Evolutionary conservation across 1,284 basidiomycete species (phyloP).

Genomic region (Lignosus rhinocerotis): DNA sequence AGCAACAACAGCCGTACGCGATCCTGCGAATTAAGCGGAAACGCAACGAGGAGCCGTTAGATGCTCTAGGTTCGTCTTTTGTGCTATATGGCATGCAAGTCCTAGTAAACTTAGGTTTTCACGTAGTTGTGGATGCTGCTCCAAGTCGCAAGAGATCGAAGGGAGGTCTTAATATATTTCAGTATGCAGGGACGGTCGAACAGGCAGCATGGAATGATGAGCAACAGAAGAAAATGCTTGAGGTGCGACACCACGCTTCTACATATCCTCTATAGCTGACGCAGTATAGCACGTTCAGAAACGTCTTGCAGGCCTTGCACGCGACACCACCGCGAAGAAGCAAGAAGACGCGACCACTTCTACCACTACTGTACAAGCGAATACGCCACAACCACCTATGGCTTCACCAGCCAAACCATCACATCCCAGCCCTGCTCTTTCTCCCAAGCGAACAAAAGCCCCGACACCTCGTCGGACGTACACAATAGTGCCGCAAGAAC

Average conservation of each 20-base stretch:
- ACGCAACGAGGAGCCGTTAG: conserved; percentile 74
- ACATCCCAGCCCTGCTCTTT: neutral
- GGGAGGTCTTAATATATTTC: conserved; percentile 63
- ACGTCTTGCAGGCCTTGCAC: conserved; percentile 21
- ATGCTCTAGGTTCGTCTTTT: conserved; percentile 61
- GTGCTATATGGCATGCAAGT: neutral
- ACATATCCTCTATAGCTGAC: neutral
- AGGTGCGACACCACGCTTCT: conserved; percentile 34
- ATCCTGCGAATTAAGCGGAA: conserved; percentile 80
- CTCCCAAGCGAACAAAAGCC: conserved; percentile 3
- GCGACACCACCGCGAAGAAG: conserved; percentile 21
- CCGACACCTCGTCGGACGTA: conserved; percentile 23
- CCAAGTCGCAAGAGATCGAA: conserved; percentile 61
- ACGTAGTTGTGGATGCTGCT: conserved; percentile 62
- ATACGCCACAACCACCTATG: neutral
- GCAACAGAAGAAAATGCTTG: conserved; percentile 53
- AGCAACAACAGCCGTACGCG: conserved; percentile 49
- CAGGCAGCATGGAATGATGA: conserved; percentile 64
- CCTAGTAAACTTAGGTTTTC: neutral
- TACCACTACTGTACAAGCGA: conserved; percentile 1
- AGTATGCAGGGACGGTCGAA: conserved; percentile 79
- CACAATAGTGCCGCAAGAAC: conserved; percentile 32
- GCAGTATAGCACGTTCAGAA: neutral
- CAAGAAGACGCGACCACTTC: conserved; percentile 1
- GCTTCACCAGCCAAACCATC: conserved; percentile 4